These are phyloP conservation scores for Magnusiomyces clavatus DNA, from an alignment of 1,139 yeast species.

Conservation along the genomic window DNA sequence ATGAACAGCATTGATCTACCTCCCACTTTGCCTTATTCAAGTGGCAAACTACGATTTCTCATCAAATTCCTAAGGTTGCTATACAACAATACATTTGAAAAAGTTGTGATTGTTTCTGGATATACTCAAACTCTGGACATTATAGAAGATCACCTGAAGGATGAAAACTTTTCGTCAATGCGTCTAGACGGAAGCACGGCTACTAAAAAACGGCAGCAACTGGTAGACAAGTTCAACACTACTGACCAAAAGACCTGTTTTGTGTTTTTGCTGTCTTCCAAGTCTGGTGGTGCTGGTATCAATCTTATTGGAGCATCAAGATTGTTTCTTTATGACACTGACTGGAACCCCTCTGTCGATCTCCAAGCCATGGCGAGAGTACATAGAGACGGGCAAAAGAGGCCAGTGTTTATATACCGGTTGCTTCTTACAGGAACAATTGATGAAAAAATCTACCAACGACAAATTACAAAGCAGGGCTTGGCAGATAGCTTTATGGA, in stretches of 20 bases:
- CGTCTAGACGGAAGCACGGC: slow-evolving; percentile 86
- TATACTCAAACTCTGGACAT: slow-evolving; percentile 83
- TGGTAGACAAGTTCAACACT: slow-evolving; percentile 66
- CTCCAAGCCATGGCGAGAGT: slow-evolving; percentile 94
- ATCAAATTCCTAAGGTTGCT: slow-evolving; percentile 26
- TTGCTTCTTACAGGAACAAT: slow-evolving; percentile 70
- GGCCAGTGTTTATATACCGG: slow-evolving; percentile 75
- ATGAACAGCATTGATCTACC: slow-evolving; percentile 9
- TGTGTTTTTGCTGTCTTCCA: slow-evolving; percentile 75
- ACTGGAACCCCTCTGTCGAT: slow-evolving; percentile 93
- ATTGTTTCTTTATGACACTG: slow-evolving; percentile 75
- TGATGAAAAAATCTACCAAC: slow-evolving; percentile 88
- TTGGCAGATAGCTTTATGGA: slow-evolving; percentile 75
- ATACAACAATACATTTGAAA: slow-evolving; percentile 44
- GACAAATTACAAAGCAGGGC: slow-evolving; percentile 83
- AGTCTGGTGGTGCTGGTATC: slow-evolving; percentile 92
- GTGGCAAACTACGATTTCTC: slow-evolving; percentile 34
- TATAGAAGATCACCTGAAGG: slow-evolving; percentile 49
- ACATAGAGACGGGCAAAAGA: slow-evolving; percentile 85
- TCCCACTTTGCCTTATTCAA: slow-evolving; percentile 12
- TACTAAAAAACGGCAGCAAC: slow-evolving; percentile 49
- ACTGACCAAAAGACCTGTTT: slow-evolving; percentile 39
- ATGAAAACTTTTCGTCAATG: slow-evolving; percentile 21
- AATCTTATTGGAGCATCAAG: slow-evolving; percentile 89
- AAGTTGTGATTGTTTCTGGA: slow-evolving; percentile 80